phyloP scores from a whole-genome alignment of 139 green algal species.

The Dunaliella primolecta region DNA sequence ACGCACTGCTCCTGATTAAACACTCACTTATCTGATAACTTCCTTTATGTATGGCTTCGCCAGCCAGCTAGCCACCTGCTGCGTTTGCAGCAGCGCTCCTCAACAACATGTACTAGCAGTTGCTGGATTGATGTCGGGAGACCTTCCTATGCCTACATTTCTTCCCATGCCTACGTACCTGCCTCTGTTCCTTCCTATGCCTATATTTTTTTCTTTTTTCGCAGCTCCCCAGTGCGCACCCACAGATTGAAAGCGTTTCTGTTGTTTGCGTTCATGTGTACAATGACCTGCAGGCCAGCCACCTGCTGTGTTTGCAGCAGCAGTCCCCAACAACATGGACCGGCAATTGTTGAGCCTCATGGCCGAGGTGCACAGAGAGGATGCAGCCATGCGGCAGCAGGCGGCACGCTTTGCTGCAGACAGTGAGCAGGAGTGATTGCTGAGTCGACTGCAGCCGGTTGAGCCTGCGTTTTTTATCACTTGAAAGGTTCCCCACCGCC shows the following conservation, averaged over 20 bases:
- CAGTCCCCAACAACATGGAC: constrained; percentile 42
- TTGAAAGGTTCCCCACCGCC: too few relatives aligned
- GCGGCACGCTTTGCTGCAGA: neutral
- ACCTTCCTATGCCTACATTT: too few relatives aligned
- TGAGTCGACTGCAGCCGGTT: too few relatives aligned
- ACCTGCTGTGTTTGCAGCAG: constrained; percentile 33
- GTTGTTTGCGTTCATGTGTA: neutral
- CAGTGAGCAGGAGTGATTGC: neutral
- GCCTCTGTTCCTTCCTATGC: too few relatives aligned
- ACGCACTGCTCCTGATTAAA: too few relatives aligned
- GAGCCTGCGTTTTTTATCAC: too few relatives aligned
- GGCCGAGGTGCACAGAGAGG: constrained; percentile 28
- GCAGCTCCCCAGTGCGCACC: too few relatives aligned
- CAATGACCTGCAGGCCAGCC: constrained; percentile 31
- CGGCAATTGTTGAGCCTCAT: constrained; percentile 31
- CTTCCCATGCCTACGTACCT: too few relatives aligned
- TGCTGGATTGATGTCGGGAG: too few relatives aligned
- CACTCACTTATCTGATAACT: too few relatives aligned
- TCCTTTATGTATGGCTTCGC: neutral
- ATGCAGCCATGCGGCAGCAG: constrained; percentile 21
- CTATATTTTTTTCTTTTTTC: too few relatives aligned
- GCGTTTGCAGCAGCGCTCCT: constrained; percentile 40
- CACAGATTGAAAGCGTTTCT: too few relatives aligned
- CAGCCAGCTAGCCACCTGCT: constrained; percentile 30
- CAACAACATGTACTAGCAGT: constrained; percentile 32